phyloP scores from a whole-genome alignment of 1,284 basidiomycete genomes.

The Cerrena zonata region DNA sequence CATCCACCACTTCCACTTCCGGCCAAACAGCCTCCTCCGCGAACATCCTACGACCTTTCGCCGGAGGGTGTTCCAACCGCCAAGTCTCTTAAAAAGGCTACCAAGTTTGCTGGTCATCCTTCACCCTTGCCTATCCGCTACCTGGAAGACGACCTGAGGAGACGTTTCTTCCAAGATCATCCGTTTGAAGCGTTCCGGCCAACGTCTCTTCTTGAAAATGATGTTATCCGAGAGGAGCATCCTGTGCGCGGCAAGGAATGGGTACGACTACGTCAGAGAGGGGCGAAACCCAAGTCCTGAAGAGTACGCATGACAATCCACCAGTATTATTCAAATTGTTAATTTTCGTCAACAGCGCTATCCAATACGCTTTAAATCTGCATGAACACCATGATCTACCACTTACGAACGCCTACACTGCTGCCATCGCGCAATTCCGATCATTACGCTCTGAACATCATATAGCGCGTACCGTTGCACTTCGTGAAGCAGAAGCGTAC shows the following conservation, averaged over 20 bases:
- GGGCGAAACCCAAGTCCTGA: slow-evolving; percentile 81
- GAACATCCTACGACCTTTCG: slow-evolving; percentile 46
- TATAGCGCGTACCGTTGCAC: slow-evolving; percentile 70
- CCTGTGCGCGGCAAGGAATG: slow-evolving; percentile 59
- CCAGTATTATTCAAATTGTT: slow-evolving; percentile 10
- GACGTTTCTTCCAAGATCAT: slow-evolving; percentile 92
- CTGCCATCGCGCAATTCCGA: slow-evolving; percentile 81
- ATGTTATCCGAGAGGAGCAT: slow-evolving; percentile 49
- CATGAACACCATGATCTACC: slow-evolving; percentile 61
- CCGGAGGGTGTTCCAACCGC: slow-evolving; percentile 16
- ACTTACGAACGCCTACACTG: slow-evolving; percentile 76
- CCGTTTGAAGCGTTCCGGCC: slow-evolving; percentile 92
- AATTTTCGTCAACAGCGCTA: slow-evolving; percentile 47
- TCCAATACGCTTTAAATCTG: slow-evolving; percentile 78
- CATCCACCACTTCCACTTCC: slow-evolving; percentile 85
- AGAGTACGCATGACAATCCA: slow-evolving; percentile 60
- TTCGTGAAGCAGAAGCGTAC: slow-evolving; percentile 73
- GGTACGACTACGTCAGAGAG: slow-evolving; percentile 74
- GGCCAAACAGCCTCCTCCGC: slow-evolving; percentile 59
- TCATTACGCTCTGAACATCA: slow-evolving; percentile 81
- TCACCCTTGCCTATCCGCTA: slow-evolving; percentile 69
- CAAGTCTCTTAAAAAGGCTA: slow-evolving; percentile 12
- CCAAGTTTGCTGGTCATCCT: slow-evolving; percentile 32
- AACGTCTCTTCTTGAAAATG: slow-evolving; percentile 70
- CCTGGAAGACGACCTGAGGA: slow-evolving; percentile 79